phyloP scores from a whole-genome alignment of 2,329 filamentous ascomycete species.

The Rhexocercosporidium sp. region DNA sequence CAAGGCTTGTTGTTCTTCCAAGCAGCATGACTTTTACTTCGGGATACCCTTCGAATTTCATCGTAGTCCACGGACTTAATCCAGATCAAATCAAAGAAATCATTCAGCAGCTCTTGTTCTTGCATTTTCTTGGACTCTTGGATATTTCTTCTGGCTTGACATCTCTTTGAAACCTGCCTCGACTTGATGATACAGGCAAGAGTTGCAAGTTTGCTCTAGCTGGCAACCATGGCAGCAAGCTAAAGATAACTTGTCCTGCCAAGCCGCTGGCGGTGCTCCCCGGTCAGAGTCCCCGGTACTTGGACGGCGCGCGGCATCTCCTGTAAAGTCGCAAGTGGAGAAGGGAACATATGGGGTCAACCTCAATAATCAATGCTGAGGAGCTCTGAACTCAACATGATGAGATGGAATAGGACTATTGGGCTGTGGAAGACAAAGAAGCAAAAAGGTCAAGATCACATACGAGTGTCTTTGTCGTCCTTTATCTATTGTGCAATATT shows the following conservation, averaged over 20 bases:
- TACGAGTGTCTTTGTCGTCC: background rate
- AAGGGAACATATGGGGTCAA: background rate
- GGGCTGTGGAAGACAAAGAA: background rate
- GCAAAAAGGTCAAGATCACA: background rate
- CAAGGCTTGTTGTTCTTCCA: constrained; percentile 13
- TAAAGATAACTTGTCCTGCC: constrained; percentile 1
- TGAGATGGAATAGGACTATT: background rate
- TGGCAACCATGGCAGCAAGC: background rate
- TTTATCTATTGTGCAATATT: background rate
- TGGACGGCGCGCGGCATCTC: background rate
- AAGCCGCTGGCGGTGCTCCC: background rate
- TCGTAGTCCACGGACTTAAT: constrained; percentile 14
- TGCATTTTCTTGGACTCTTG: background rate
- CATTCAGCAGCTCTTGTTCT: background rate
- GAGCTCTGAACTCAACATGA: background rate
- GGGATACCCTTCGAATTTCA: constrained; percentile 22
- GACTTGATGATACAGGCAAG: background rate
- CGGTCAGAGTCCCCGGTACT: background rate
- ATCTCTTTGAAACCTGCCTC: background rate
- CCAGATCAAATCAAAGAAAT: constrained; percentile 14
- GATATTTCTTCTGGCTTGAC: background rate
- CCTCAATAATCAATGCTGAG: background rate
- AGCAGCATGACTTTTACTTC: constrained; percentile 22
- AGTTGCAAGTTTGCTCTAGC: background rate
- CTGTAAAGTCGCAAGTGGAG: background rate